Base-by-base conservation (phyloP, 2,329 filamentous ascomycete species). In the Aspergillus fumigatus region DNA sequence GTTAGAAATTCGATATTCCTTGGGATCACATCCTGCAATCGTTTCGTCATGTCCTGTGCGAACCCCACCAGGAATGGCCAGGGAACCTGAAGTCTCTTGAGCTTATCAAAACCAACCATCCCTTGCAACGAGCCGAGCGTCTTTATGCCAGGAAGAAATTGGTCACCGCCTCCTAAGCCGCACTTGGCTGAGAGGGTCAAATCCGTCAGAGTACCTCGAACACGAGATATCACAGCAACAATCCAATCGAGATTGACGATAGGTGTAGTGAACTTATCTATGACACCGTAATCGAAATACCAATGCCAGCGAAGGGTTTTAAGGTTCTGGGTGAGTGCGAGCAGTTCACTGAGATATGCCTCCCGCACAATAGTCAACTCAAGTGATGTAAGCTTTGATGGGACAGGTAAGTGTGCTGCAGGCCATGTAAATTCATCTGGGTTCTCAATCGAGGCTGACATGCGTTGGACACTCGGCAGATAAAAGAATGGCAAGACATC, bases 401-500 rank as follows among this genome's bases (percentile, higher is more conserved):
- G 45, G 2, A 26, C 14, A 5, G 61, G 58, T 38, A 29, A n/a
- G 21, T 57, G 48, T 21, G 29, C 10, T 38, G 32, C 47, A 52
- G 62, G 59, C 64, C 65, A 65, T 4, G 35, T 45, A n/a, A 62
- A 65, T 10, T 26, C 48, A 45, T 4, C 19, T 1, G 61, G 60
- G 32, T 59, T 67, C n/a, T 64, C 48, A 27, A 67, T 57, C 3
- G 55, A 54, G 43, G 51, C 53, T 21, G 45, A 48, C 50, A 67
- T 53, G 19, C n/a, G 57, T 57, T 59, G 10, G 21, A 65, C 19
- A 10, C 41, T 56, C 11, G 60, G 62, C 19, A 67, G 32, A 50
- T 66, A 66, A 26, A 66, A 62, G 10, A 64, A 48, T 27, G 64
- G 49, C n/a, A 67, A 32, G 45, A 60, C 21, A 50, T 61, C 60